A percentile compares a stretch with the other conserved stretches of the same genome.
phyloP scores from a whole-genome alignment of 2,329 filamentous ascomycete genomes.

The Aureobasidium sp. region DNA sequence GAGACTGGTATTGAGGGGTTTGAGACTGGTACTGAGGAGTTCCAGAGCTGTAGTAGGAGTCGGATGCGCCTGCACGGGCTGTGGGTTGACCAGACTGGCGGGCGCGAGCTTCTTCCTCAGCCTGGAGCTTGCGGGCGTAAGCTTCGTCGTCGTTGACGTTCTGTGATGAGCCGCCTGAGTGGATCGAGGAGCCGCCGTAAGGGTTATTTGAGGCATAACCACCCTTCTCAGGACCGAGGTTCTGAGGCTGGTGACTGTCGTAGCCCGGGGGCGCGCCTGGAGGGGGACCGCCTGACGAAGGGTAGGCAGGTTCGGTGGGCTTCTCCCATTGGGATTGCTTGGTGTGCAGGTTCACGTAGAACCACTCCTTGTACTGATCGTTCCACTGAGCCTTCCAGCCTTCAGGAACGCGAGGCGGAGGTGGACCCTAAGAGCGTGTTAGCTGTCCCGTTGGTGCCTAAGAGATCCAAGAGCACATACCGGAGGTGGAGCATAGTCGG shows the following conservation, averaged over 20 bases:
- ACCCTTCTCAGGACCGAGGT: constrained; percentile 40
- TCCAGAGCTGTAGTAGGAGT: constrained; percentile 40
- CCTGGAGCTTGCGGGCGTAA: constrained; percentile 70
- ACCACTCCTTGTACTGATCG: constrained; percentile 85
- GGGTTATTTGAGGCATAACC: constrained; percentile 63
- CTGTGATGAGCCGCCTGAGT: constrained; percentile 8
- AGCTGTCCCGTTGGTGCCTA: constrained; percentile 2
- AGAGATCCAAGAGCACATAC: background rate
- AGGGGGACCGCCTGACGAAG: constrained; percentile 34
- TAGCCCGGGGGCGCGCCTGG: constrained; percentile 64
- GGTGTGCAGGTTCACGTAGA: constrained; percentile 84
- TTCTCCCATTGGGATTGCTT: constrained; percentile 88
- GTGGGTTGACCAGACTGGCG: constrained; percentile 6
- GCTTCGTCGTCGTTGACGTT: constrained; percentile 60
- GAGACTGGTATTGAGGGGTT: background rate
- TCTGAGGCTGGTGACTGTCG: constrained; percentile 37
- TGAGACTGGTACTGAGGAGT: constrained; percentile 13
- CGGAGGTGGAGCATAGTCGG: constrained; percentile 16
- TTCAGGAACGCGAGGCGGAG: constrained; percentile 58
- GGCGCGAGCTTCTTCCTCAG: constrained; percentile 65
- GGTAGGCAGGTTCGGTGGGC: constrained; percentile 61
- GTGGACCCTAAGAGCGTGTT: constrained; percentile 37
- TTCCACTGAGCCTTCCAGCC: constrained; percentile 86
- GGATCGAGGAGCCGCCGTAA: constrained; percentile 42
- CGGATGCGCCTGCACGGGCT: constrained; percentile 39